Conservation (phyloP, 768 basidiomycete genomes). For the Tylopilus plumbeoviolaceoides region DNA sequence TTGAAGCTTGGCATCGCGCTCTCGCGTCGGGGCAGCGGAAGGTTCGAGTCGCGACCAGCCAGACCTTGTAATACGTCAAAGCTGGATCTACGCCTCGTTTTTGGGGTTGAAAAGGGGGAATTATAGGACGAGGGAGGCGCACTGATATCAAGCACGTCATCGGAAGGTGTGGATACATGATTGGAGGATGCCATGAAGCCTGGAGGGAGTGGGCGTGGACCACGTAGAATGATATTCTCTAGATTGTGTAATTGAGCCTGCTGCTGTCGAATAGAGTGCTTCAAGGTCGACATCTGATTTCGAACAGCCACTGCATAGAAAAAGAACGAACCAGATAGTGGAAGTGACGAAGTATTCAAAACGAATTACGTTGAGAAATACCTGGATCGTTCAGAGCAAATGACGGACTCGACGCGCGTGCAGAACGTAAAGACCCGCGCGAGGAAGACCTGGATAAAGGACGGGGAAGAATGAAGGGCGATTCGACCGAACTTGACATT, state of each 20-base stretch:
- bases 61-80: constrained; percentile 67
- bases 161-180: constrained; percentile 31
- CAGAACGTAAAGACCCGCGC: constrained; percentile 43
- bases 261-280: constrained; percentile 79
- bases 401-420: constrained; percentile 52
- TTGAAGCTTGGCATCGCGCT: constrained; percentile 31
- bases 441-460: constrained; percentile 47
- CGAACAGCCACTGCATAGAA: constrained; percentile 60
- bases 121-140: constrained; percentile 33
- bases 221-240: constrained; percentile 64
- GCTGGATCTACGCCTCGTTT: constrained; percentile 60
- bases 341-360: constrained; percentile 22
- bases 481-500: constrained; percentile 33
- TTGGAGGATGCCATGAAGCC: constrained; percentile 37
- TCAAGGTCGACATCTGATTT: constrained; percentile 75
- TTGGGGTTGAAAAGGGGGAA: constrained; percentile 36
- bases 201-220: constrained; percentile 55
- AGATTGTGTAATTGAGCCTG: constrained; percentile 72
- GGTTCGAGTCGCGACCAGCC: constrained; percentile 70
- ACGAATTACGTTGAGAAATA: constrained; percentile 34
- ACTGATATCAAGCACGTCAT: constrained; percentile 32
- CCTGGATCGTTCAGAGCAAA: constrained; percentile 63
- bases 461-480: constrained; percentile 33
- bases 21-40: constrained; percentile 66
- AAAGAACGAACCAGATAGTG: constrained; percentile 24